These are phyloP conservation scores for Hygrophila difformis DNA, from an alignment of 257 asterid genomes.

Conservation along the genomic window DNA sequence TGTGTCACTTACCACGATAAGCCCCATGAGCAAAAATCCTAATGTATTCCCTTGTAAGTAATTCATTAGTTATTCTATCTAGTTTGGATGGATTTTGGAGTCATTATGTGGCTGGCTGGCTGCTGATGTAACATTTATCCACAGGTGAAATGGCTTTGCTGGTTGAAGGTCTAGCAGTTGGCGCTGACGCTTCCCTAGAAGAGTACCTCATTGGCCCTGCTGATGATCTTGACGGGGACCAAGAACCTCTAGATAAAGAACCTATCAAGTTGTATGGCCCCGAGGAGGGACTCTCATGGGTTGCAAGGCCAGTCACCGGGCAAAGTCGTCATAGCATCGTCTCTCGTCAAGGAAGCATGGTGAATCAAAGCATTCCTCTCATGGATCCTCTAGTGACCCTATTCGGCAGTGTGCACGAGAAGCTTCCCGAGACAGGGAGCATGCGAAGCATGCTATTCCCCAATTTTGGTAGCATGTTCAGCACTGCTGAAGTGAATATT, in stretches of 20 bases:
- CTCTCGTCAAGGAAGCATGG: slow-evolving; percentile 65
- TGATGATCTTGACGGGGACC: slow-evolving; percentile 29
- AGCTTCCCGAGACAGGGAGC: slow-evolving; percentile 54
- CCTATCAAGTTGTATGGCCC: slow-evolving; percentile 45
- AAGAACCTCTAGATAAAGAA: slow-evolving; percentile 27
- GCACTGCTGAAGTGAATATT: slow-evolving; percentile 43
- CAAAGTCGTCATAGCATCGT: slow-evolving; percentile 35
- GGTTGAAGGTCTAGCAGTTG: slow-evolving; percentile 49
- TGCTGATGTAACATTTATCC: background rate
- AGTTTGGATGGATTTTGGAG: too few relatives aligned
- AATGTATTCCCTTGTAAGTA: too few relatives aligned
- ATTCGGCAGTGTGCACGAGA: slow-evolving; percentile 77
- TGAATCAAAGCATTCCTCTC: slow-evolving; percentile 35
- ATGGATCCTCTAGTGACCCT: slow-evolving; percentile 81
- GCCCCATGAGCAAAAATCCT: too few relatives aligned
- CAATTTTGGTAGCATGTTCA: slow-evolving; percentile 80
- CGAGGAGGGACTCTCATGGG: slow-evolving; percentile 50
- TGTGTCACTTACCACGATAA: too few relatives aligned
- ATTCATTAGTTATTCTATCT: too few relatives aligned
- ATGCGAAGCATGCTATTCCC: slow-evolving; percentile 84
- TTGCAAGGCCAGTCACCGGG: slow-evolving; percentile 42
- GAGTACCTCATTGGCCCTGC: slow-evolving; percentile 49
- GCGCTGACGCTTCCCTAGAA: slow-evolving; percentile 42
- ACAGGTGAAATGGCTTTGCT: slow-evolving; percentile 50
- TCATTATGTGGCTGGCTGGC: too few relatives aligned